Evolutionary conservation across 371 early-diverging fungal species (phyloP).

Genomic region (Haplosporangium sp.): DNA sequence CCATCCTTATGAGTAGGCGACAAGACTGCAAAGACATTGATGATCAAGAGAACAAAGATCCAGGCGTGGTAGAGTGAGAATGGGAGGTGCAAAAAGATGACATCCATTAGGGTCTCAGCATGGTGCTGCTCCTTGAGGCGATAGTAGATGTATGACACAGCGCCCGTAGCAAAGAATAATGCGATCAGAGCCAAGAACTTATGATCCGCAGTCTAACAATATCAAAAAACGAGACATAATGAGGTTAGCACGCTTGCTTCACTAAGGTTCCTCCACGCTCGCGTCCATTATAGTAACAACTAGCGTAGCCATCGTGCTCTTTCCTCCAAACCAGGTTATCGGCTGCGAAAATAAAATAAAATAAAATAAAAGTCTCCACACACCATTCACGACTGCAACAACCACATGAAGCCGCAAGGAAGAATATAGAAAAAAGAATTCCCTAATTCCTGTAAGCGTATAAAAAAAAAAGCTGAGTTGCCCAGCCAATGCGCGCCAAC

Average conservation of each 20-base stretch:
- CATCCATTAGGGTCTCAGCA: slow-evolving; percentile 59
- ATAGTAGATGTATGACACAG: slow-evolving; percentile 60
- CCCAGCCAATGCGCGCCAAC: too few relatives aligned
- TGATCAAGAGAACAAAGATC: slow-evolving; percentile 69
- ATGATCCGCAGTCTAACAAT: slow-evolving; percentile 49
- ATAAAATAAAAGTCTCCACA: too few relatives aligned
- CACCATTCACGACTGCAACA: too few relatives aligned
- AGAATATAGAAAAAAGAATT: background rate
- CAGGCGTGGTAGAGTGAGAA: slow-evolving; percentile 82
- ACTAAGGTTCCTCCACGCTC: too few relatives aligned
- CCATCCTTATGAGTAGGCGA: slow-evolving; percentile 59
- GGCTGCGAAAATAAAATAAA: too few relatives aligned
- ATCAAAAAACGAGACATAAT: background rate
- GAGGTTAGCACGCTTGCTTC: background rate
- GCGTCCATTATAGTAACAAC: too few relatives aligned
- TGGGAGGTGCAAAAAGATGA: slow-evolving; percentile 76
- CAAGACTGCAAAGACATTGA: slow-evolving; percentile 72
- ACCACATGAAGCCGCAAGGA: background rate
- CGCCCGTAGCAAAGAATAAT: slow-evolving; percentile 56
- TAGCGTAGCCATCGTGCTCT: too few relatives aligned
- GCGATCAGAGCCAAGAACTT: slow-evolving; percentile 51
- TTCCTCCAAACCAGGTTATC: too few relatives aligned
- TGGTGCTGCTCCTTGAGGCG: slow-evolving; percentile 62
- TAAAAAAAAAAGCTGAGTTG: too few relatives aligned
- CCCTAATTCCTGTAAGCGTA: background rate